Percentiles rank a stretch among this genome's conserved stretches.
Evolutionary conservation across 805 yeast species (phyloP).

Genomic region (Wickerhamomyces alni): DNA sequence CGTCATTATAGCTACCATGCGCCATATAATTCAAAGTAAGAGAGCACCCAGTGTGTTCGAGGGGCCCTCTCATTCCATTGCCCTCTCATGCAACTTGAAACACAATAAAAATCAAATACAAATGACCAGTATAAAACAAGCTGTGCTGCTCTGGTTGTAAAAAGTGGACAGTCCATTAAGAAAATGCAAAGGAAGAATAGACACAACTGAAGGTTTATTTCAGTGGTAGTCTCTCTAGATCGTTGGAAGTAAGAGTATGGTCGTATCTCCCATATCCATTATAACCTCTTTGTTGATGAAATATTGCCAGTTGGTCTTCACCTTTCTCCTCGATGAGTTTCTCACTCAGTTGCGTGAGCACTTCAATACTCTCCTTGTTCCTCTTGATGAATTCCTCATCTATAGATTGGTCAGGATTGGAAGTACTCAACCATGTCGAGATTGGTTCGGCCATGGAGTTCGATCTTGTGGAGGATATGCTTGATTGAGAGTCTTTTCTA

Average conservation of each 20-base stretch:
- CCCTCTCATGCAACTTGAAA: no score
- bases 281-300: constrained; percentile 24
- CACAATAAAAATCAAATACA: no score
- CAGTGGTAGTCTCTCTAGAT: constrained; percentile 4
- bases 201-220: background rate
- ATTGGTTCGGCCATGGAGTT: background rate
- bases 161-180: no score
- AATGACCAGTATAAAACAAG: no score
- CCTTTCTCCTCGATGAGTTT: constrained; percentile 5
- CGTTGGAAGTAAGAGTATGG: constrained; percentile 17
- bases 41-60: no score
- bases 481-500: no score
- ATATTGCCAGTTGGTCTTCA: constrained; percentile 14
- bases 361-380: constrained; percentile 8
- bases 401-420: background rate
- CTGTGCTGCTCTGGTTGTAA: no score
- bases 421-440: background rate
- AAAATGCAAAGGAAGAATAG: no score
- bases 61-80: no score
- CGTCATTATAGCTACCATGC: no score
- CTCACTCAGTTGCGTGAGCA: constrained; percentile 14
- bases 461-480: no score
- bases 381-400: background rate
- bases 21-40: no score
- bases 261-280: constrained; percentile 24